phyloP scores from a whole-genome alignment of 23 red algal genomes.

The Agarophyton chilense region DNA sequence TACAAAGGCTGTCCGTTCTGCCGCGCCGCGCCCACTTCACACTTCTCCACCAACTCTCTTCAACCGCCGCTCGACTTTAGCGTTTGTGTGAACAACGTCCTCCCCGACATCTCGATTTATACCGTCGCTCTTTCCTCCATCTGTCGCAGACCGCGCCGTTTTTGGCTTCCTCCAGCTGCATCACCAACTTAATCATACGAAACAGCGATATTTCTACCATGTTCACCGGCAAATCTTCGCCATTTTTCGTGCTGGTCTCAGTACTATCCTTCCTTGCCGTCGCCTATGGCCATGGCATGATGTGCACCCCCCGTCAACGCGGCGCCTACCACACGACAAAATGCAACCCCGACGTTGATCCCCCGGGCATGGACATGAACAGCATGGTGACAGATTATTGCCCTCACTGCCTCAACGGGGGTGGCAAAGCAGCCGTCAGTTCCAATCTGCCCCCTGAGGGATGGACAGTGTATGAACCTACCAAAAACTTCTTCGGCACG shows the following conservation, averaged over 20 bases:
- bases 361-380: neutral
- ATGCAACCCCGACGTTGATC: slow-evolving; percentile 3
- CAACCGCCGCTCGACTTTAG: no score
- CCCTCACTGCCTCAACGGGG: slow-evolving; percentile 71
- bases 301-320: slow-evolving; percentile 38
- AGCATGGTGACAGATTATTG: slow-evolving; percentile 44
- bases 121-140: no score
- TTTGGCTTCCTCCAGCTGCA: no score
- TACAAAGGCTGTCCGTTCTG: no score
- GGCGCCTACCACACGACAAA: slow-evolving; percentile 29
- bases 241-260: neutral
- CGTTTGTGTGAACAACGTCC: no score
- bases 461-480: slow-evolving; percentile 56
- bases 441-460: slow-evolving; percentile 43
- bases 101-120: no score
- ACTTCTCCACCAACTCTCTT: no score
- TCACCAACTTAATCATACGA: no score
- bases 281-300: slow-evolving; percentile 32
- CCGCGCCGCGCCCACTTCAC: no score
- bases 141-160: no score
- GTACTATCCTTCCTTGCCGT: neutral
- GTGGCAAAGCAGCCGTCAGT: slow-evolving; percentile 32
- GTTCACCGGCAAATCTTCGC: neutral
- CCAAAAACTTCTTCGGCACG: slow-evolving; percentile 34
- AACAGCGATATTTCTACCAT: no score